Evolutionary conservation across 2,329 filamentous ascomycete genomes (phyloP), one percentile per base, ranked within the genome.

Genomic region (Pyrenochaeta sp.): DNA sequence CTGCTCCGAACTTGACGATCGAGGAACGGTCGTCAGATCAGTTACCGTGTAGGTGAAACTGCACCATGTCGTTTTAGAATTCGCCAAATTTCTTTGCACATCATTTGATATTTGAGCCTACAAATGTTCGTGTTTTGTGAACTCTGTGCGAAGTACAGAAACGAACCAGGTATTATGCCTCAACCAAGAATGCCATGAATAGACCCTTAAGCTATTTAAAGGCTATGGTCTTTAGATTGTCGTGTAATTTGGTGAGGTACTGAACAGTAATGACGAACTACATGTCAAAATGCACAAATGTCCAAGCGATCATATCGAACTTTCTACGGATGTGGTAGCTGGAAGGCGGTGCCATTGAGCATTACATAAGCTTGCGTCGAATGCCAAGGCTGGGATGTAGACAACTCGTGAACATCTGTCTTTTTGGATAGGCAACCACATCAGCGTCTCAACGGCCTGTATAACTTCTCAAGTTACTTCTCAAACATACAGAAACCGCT

Each of bases 381-480:
- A 39, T 39, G 36, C 36, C 36, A 39, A 39, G 36, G n/a, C 36
- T 4, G 36, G 19, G 3, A 13, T 19, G n/a, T 19, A 13, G 15
- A 12, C 45, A 9, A 19, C 25, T 24, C 19, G 24, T 28, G 13
- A 40, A 62, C 55, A 50, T 64, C 64, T 52, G 51, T 60, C 65
- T 65, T 65, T 62, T 56, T 54, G 19, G 47, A 42, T 47, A 66
- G 62, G 55, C 65, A 68, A 54, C 65, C 55, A 34, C 64, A 53
- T 43, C 54, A 34, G 54, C 43, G 43, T 42, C 47, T 36, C 37
- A 40, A 32, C 42, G 32, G 30, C 28, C 19, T 22, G 30, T 52
- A 15, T 25, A 32, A 46, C n/a, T 34, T 15, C n/a, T 24, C n/a
- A 34, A 37, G 42, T 15, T 24, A n/a, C 8, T 12, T 4, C 4